These are phyloP conservation scores for Penicillium steckii DNA, from an alignment of 495 filamentous ascomycete genomes.

Conservation along the genomic window DNA sequence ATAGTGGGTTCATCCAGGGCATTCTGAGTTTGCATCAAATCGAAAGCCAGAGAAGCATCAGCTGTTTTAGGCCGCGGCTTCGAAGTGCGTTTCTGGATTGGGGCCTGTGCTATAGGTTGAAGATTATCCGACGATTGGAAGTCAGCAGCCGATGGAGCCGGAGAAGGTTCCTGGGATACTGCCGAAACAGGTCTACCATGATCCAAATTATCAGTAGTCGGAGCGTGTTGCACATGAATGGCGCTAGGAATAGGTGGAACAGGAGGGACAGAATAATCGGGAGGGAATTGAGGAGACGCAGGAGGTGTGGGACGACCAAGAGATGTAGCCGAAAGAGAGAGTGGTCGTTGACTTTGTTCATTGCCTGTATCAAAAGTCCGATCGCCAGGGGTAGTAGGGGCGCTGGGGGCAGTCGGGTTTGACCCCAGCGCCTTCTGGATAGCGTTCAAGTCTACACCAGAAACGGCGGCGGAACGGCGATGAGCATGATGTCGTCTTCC, in stretches of 20 bases:
- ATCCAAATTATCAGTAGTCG: conserved; percentile 60
- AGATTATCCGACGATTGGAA: conserved; percentile 40
- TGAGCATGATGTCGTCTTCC: conserved; percentile 74
- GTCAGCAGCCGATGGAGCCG: conserved; percentile 58
- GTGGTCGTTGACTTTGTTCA: conserved; percentile 33
- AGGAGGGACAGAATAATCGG: conserved; percentile 17
- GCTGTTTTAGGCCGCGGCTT: conserved; percentile 50
- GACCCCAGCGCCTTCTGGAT: conserved; percentile 60
- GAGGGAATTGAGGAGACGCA: conserved; percentile 36
- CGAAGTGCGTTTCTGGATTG: conserved; percentile 49
- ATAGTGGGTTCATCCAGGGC: conserved; percentile 14
- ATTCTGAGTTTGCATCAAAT: conserved; percentile 18
- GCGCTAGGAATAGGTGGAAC: conserved; percentile 17
- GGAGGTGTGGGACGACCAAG: conserved; percentile 33
- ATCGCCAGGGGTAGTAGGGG: conserved; percentile 67
- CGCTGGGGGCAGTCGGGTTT: conserved; percentile 55
- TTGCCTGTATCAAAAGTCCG: conserved; percentile 21
- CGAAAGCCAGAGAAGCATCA: conserved; percentile 47
- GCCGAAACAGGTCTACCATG: conserved; percentile 70
- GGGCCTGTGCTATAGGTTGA: conserved; percentile 63
- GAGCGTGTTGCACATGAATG: conserved; percentile 35
- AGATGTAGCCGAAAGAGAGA: conserved; percentile 36
- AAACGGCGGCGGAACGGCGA: conserved; percentile 82
- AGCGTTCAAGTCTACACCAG: conserved; percentile 74
- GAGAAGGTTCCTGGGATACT: conserved; percentile 72